Evolutionary conservation across 371 early-diverging fungal species (phyloP).

Genomic region (Apophysomyces elegans): DNA sequence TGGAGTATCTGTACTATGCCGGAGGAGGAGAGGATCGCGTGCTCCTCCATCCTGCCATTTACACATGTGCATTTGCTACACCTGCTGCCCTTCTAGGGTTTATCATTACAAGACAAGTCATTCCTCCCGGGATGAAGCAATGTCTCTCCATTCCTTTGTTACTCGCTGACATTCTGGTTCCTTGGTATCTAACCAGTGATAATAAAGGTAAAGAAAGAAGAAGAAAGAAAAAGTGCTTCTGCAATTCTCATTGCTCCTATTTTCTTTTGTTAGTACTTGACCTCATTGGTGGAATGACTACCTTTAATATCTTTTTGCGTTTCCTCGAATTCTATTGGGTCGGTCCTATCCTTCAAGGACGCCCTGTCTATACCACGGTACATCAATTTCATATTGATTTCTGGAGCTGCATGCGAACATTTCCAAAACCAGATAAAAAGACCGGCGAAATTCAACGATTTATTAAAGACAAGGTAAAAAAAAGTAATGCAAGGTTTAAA

Average conservation of each 20-base stretch:
- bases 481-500: background rate
- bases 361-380: slow-evolving; percentile 28
- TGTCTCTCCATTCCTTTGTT: slow-evolving; percentile 37
- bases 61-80: slow-evolving; percentile 6
- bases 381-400: slow-evolving; percentile 36
- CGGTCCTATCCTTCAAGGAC: slow-evolving; percentile 32
- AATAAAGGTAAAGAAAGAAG: slow-evolving; percentile 7
- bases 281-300: slow-evolving; percentile 19
- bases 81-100: slow-evolving; percentile 23
- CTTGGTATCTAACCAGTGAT: slow-evolving; percentile 29
- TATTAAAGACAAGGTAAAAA: slow-evolving; percentile 38
- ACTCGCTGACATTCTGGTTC: slow-evolving; percentile 26
- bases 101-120: slow-evolving; percentile 22
- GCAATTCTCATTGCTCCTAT: background rate
- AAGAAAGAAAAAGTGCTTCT: background rate
- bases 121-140: slow-evolving; percentile 32
- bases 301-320: slow-evolving; percentile 35
- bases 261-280: slow-evolving; percentile 28
- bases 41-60: background rate
- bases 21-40: slow-evolving; percentile 20
- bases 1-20: slow-evolving; percentile 2
- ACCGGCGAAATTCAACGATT: slow-evolving; percentile 25
- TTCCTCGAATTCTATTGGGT: slow-evolving; percentile 40
- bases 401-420: slow-evolving; percentile 41
- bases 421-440: slow-evolving; percentile 33